Conservation (phyloP, 768 basidiomycete genomes). For the Tricholoma flavovirens region DNA sequence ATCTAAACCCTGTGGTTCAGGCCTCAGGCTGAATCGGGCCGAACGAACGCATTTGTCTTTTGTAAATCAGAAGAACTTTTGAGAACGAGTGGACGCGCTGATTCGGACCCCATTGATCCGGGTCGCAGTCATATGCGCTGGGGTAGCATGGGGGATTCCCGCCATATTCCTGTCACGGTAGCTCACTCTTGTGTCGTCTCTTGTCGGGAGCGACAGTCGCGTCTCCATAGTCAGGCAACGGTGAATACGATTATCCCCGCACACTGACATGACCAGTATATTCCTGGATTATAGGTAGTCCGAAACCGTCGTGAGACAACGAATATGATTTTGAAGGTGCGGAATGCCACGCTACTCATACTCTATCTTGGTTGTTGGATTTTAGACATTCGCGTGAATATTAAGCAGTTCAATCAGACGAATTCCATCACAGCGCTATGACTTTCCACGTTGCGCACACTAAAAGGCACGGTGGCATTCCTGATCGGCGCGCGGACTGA, state of each 20-base stretch:
- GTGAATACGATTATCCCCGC: background rate
- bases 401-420: background rate
- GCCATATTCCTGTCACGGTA: background rate
- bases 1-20: too few species aligned
- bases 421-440: background rate
- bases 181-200: background rate
- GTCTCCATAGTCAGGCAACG: background rate
- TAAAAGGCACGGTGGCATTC: background rate
- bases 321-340: background rate
- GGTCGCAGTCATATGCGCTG: background rate
- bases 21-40: background rate
- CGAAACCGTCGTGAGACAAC: background rate
- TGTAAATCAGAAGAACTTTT: background rate
- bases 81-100: background rate
- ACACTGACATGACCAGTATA: background rate
- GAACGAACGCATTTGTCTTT: background rate
- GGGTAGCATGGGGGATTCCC: background rate
- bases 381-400: background rate
- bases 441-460: background rate
- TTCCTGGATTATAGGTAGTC: background rate
- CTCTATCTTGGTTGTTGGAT: background rate
- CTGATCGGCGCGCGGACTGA: too few species aligned
- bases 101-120: background rate
- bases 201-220: background rate
- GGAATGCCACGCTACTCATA: background rate